phyloP scores from a whole-genome alignment of 1,139 yeast species.

The Saccharomycopsis hybrid region DNA sequence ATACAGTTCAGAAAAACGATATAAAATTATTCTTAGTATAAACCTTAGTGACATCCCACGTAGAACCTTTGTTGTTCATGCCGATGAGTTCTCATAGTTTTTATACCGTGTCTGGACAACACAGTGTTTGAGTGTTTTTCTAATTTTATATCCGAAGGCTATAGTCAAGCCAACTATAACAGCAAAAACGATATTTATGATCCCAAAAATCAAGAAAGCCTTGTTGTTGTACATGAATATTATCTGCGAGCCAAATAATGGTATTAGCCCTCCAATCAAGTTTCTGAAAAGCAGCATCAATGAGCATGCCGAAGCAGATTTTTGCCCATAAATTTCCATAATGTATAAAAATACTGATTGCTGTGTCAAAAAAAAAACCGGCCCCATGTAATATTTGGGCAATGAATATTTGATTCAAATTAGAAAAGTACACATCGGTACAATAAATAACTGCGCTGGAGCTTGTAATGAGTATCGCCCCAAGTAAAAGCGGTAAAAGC shows the following conservation, averaged over 20 bases:
- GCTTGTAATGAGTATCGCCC: conserved; percentile 6
- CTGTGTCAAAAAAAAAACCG: conserved; percentile 13
- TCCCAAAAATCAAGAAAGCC: conserved; percentile 12
- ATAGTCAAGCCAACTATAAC: not conserved
- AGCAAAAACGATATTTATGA: not conserved
- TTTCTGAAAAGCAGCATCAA: conserved; percentile 8
- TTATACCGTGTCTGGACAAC: conserved; percentile 1
- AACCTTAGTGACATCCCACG: too few relatives aligned
- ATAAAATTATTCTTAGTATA: too few relatives aligned
- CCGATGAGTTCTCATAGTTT: not conserved
- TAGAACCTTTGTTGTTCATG: not conserved
- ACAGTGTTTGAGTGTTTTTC: conserved; percentile 3
- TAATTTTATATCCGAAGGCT: not conserved
- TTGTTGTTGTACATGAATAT: conserved; percentile 6
- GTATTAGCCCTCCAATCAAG: conserved; percentile 11
- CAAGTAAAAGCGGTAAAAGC: conserved; percentile 10
- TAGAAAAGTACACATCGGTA: conserved; percentile 2
- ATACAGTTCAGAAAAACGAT: too few relatives aligned
- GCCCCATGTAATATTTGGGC: conserved; percentile 16
- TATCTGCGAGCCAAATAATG: conserved; percentile 10
- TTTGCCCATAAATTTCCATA: conserved; percentile 16
- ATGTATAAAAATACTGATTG: conserved; percentile 16
- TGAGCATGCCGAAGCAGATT: conserved; percentile 15
- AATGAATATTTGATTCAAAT: conserved; percentile 1
- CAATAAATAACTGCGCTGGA: conserved; percentile 7